phyloP scores from a whole-genome alignment of 2,329 filamentous ascomycete species.

The Mycocentrospora acerina region DNA sequence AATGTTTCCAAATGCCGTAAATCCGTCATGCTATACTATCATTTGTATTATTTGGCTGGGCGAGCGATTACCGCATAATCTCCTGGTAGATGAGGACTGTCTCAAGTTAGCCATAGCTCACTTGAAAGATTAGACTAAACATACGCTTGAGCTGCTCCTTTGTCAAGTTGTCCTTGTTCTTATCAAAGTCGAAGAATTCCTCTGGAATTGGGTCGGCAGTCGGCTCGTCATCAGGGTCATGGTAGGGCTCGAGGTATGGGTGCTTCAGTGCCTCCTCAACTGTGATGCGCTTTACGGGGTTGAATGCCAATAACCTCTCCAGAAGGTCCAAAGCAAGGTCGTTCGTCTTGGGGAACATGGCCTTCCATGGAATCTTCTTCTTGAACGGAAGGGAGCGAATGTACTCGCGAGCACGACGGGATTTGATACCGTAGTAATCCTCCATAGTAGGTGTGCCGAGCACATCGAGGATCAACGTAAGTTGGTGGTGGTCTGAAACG shows the following conservation, averaged over 20 bases:
- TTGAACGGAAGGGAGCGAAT: slow-evolving; percentile 98
- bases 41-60: slow-evolving; percentile 15
- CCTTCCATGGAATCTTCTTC: slow-evolving; percentile 98
- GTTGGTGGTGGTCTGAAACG: slow-evolving; percentile 83
- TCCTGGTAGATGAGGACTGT: slow-evolving; percentile 89
- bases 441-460: slow-evolving; percentile 99
- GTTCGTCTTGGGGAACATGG: slow-evolving; percentile 98
- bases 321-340: slow-evolving; percentile 90
- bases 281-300: slow-evolving; percentile 96
- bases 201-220: slow-evolving; percentile 95
- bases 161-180: slow-evolving; percentile 98
- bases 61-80: slow-evolving; percentile 69
- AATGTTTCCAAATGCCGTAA: slow-evolving; percentile 13
- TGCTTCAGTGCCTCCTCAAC: slow-evolving; percentile 97
- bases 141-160: slow-evolving; percentile 95
- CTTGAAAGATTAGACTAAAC: slow-evolving; percentile 18
- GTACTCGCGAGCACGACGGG: slow-evolving; percentile 92
- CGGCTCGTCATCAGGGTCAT: slow-evolving; percentile 97
- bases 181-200: slow-evolving; percentile 99
- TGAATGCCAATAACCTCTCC: slow-evolving; percentile 95
- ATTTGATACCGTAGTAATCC: slow-evolving; percentile 99
- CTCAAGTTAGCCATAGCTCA: slow-evolving; percentile 17
- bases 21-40: slow-evolving; percentile 23
- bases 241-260: slow-evolving; percentile 97
- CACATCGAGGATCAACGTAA: slow-evolving; percentile 95